phyloP scores from a whole-genome alignment of 2,329 filamentous ascomycete species.

The Microsporum audouinii region DNA sequence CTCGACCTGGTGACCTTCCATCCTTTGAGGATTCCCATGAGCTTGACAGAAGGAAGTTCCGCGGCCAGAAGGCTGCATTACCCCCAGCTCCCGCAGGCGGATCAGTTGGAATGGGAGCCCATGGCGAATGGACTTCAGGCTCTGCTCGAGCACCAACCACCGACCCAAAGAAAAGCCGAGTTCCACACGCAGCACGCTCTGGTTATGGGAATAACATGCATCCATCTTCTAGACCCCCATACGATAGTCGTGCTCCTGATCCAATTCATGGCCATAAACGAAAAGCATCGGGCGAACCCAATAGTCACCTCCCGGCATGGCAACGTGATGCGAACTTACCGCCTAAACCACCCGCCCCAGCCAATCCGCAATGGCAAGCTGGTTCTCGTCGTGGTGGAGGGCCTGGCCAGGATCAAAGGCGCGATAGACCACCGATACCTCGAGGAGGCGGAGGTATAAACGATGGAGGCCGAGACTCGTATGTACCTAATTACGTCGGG shows the following conservation, averaged over 20 bases:
- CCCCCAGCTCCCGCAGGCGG: constrained; percentile 88
- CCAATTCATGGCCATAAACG: constrained; percentile 14
- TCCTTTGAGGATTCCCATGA: constrained; percentile 91
- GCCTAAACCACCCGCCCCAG: constrained; percentile 27
- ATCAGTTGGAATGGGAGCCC: constrained; percentile 63
- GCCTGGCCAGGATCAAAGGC: constrained; percentile 11
- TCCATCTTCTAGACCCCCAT: constrained; percentile 20
- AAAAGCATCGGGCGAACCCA: constrained; percentile 17
- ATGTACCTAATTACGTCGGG: constrained; percentile 27
- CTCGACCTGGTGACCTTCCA: constrained; percentile 76
- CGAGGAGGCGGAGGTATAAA: constrained; percentile 15
- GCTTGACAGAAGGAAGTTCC: constrained; percentile 82
- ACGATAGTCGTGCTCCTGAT: constrained; percentile 19
- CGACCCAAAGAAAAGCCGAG: constrained; percentile 26
- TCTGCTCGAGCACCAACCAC: constrained; percentile 22
- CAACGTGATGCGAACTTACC: constrained; percentile 27
- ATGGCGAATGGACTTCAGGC: constrained; percentile 41
- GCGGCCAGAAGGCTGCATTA: constrained; percentile 72
- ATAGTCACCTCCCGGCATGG: constrained; percentile 19
- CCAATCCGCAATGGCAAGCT: constrained; percentile 19
- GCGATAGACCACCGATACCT: constrained; percentile 19
- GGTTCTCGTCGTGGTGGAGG: constrained; percentile 20
- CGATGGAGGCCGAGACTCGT: constrained; percentile 26
- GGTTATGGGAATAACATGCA: constrained; percentile 18
- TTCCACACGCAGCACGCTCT: constrained; percentile 26